A percentile compares a stretch with the other conserved stretches of the same genome.
phyloP scores from a whole-genome alignment of 495 filamentous ascomycete genomes.

The Cryomyces minteri region DNA sequence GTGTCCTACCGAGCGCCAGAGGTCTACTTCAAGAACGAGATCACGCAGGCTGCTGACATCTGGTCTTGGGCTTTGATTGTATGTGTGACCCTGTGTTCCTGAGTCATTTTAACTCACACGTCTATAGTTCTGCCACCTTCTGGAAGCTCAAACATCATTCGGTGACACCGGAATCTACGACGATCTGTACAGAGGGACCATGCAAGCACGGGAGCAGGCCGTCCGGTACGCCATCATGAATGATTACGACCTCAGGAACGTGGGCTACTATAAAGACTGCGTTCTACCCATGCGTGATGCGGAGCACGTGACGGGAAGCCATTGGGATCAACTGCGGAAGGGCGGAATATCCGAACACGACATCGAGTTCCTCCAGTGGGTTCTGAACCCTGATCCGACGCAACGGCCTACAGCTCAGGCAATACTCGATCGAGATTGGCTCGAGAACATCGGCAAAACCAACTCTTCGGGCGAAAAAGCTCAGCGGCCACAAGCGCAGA shows the following conservation, averaged over 20 bases:
- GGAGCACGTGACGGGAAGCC: background rate
- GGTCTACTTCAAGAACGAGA: slow-evolving; percentile 5
- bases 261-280: slow-evolving; percentile 4
- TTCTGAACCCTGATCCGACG: slow-evolving; percentile 2
- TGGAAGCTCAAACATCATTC: slow-evolving; percentile 3
- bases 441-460: background rate
- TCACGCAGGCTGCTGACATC: slow-evolving; percentile 4
- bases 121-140: slow-evolving; percentile 1
- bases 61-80: slow-evolving; percentile 5
- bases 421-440: slow-evolving; percentile 1
- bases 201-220: slow-evolving; percentile 2
- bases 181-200: background rate
- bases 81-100: too few species aligned
- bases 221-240: slow-evolving; percentile 1
- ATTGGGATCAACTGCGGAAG: slow-evolving; percentile 2
- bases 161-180: slow-evolving; percentile 4
- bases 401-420: slow-evolving; percentile 1
- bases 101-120: too few species aligned
- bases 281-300: background rate
- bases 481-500: too few species aligned
- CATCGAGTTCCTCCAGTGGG: slow-evolving; percentile 2
- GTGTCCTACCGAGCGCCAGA: slow-evolving; percentile 5
- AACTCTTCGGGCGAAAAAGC: too few species aligned
- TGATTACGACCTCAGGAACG: slow-evolving; percentile 2
- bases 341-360: slow-evolving; percentile 1